Conservation (phyloP, 2,329 filamentous ascomycete species). For the Aspergillus texensis region DNA sequence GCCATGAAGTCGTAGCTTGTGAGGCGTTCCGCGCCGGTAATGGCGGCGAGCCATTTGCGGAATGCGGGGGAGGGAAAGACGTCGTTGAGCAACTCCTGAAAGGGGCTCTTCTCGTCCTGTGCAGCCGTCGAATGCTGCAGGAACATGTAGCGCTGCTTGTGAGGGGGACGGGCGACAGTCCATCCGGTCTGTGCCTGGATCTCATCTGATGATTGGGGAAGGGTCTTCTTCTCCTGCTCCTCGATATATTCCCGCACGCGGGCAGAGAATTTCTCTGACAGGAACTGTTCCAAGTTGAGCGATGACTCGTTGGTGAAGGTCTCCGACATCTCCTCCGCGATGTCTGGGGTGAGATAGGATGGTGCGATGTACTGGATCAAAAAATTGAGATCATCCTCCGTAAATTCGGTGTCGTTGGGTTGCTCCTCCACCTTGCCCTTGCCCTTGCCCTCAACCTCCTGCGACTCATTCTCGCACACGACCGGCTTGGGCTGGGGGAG, state of each 20-base stretch:
- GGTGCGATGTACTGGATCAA: conserved; percentile 87
- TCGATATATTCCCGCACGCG: conserved; percentile 73
- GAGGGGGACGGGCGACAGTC: conserved; percentile 81
- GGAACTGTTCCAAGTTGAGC: conserved; percentile 76
- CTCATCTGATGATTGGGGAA: conserved; percentile 48
- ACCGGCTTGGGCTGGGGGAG: conserved; percentile 68
- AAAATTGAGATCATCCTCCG: conserved; percentile 83
- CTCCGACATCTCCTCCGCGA: conserved; percentile 76
- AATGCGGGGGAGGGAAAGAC: conserved; percentile 85
- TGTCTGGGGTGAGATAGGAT: conserved; percentile 88
- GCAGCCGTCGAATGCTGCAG: conserved; percentile 55
- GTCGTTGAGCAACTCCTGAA: conserved; percentile 77
- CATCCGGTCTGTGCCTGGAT: conserved; percentile 65
- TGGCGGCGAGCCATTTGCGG: conserved; percentile 82
- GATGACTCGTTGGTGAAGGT: conserved; percentile 82
- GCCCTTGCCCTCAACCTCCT: conserved; percentile 39
- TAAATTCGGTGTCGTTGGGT: conserved; percentile 59
- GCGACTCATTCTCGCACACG: conserved; percentile 44
- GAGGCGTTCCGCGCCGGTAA: conserved; percentile 70
- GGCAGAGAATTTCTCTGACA: conserved; percentile 75
- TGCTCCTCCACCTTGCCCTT: conserved; percentile 49
- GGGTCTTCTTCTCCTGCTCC: conserved; percentile 59
- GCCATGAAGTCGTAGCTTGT: conserved; percentile 77
- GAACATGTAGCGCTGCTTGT: conserved; percentile 94
- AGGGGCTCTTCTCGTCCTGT: conserved; percentile 47